phyloP scores from a whole-genome alignment of 1,284 basidiomycete species.

The Melanopsichium pennsylvanicum region DNA sequence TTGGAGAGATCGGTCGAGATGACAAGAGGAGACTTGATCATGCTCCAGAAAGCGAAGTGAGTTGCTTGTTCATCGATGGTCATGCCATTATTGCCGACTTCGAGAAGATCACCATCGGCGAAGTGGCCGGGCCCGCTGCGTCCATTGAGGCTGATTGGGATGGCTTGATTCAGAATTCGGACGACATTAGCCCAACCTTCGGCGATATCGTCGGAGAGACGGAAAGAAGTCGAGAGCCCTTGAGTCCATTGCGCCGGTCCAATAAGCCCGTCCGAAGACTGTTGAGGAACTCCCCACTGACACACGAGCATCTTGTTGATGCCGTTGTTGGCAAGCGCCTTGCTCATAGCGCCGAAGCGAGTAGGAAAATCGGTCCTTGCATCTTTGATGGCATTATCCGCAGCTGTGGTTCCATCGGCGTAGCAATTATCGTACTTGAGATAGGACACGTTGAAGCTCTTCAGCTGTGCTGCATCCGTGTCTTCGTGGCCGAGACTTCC shows the following conservation, averaged over 20 bases:
- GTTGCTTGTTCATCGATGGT: constrained; percentile 53
- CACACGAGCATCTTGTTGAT: constrained; percentile 70
- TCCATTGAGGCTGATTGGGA: constrained; percentile 39
- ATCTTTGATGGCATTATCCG: constrained; percentile 37
- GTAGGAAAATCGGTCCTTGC: constrained; percentile 33
- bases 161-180: constrained; percentile 32
- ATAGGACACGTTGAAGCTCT: constrained; percentile 69
- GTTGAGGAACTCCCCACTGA: constrained; percentile 67
- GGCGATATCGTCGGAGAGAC: constrained; percentile 62
- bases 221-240: constrained; percentile 69
- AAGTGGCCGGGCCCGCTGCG: constrained; percentile 49
- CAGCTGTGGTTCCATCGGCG: constrained; percentile 50
- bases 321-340: constrained; percentile 69
- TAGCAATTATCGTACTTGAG: constrained; percentile 68
- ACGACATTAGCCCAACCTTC: constrained; percentile 21
- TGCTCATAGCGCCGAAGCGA: constrained; percentile 69
- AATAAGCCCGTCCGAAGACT: constrained; percentile 15
- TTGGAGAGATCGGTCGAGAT: constrained; percentile 59
- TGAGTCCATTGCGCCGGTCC: constrained; percentile 55
- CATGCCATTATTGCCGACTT: constrained; percentile 44
- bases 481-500: constrained; percentile 70
- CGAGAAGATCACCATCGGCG: constrained; percentile 57
- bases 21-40: constrained; percentile 62
- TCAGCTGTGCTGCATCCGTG: constrained; percentile 70
- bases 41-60: constrained; percentile 61